These are phyloP conservation scores for Tilletiopsis washingtonensis DNA, from an alignment of 1,284 basidiomycete species.

Conservation along the genomic window DNA sequence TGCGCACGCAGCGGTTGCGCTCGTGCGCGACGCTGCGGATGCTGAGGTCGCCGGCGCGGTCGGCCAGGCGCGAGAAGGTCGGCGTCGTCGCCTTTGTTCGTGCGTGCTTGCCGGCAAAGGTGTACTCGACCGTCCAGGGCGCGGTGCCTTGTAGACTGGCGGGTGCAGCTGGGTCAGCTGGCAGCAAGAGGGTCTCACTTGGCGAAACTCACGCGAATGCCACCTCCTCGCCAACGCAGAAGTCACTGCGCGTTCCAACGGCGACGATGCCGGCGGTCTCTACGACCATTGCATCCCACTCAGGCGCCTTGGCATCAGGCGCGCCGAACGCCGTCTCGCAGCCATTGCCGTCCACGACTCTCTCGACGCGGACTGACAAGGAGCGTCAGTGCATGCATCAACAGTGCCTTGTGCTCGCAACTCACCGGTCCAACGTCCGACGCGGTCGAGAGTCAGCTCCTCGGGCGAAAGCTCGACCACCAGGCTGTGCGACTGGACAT, in stretches of 20 bases:
- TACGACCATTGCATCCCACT: constrained; percentile 61
- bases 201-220: too few species aligned
- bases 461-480: neutral
- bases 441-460: neutral
- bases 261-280: constrained; percentile 88
- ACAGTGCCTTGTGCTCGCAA: neutral
- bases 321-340: constrained; percentile 10
- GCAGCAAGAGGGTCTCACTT: too few species aligned
- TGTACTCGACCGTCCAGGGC: constrained; percentile 91
- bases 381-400: neutral
- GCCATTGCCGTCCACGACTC: constrained; percentile 33
- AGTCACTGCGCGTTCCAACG: constrained; percentile 67
- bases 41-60: constrained; percentile 70
- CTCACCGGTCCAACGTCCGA: neutral
- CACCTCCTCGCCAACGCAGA: constrained; percentile 81
- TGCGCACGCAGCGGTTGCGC: constrained; percentile 42
- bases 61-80: constrained; percentile 73
- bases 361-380: neutral
- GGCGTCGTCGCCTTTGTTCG: constrained; percentile 68
- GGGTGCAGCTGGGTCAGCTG: too few species aligned
- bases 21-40: constrained; percentile 79
- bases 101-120: constrained; percentile 67
- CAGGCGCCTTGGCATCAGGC: constrained; percentile 3
- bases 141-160: constrained; percentile 87
- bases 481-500: neutral